Evolutionary conservation across 1,284 basidiomycete genomes (phyloP), one percentile per base, ranked within the genome.

Genomic region (Wolfiporia cocos): DNA sequence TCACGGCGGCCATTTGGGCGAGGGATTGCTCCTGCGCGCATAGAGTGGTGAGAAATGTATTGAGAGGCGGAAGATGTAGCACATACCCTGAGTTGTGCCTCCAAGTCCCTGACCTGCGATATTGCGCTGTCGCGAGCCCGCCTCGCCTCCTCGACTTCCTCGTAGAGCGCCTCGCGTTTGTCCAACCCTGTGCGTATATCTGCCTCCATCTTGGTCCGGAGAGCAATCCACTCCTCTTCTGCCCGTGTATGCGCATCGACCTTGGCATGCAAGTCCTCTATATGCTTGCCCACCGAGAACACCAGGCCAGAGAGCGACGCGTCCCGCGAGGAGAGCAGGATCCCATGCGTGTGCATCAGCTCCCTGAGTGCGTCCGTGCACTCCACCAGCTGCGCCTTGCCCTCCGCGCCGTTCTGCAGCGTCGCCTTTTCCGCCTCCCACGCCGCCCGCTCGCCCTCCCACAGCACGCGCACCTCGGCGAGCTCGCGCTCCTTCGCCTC

Each of bases 111-210:
- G 20, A 65, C 59, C 42, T 80, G 72, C 43, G 62, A 67, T 42
- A 66, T 67, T 5, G 71, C 71, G 4, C 72, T 65, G 41, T 86
- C 82, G 26, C 74, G 64, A 49, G 81, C 78, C 26, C 61, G 64
- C 33, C 73, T 64, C 5, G 69, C 69, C 15, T 72, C 70, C 48
- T 84, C 80, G 22, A 86, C 53, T 47, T 85, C 78, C 37, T 64
- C 61, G 36, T 63, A 61, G 20, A 81, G 52, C 2, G 62, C 49
- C 47, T 77, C 73, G 11, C 73, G 68, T 49, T 71, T 73, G 48
- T 73, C 71, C 29, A 71, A 42, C 1, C 69, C 68, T 14, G 49
- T 52, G 18, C 66, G 64, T 4, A 79, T 55, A 42, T 78, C 74
- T 23, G 71, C 71, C 50, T 81, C 76, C 39, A 79, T 48, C 52